Base-by-base conservation (phyloP, 148 eudicot genomes). In the Pharnaceum exiguum region DNA sequence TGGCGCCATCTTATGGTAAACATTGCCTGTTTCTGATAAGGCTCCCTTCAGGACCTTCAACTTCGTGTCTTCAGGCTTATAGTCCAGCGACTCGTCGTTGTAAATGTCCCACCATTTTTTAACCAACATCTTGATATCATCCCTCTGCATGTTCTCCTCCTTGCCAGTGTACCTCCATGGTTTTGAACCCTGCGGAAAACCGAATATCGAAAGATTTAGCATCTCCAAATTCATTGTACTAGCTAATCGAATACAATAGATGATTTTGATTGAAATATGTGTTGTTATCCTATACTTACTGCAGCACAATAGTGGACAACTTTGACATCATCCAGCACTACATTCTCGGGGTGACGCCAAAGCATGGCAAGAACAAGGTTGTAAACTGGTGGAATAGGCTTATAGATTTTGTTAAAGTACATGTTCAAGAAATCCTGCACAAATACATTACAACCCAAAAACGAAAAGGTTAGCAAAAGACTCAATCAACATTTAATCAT, bases 291-390 rank as follows among this genome's bases (percentile, higher is more conserved):
- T 44, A 12, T 0, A 61, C 76, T 65, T 68, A 79, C 80, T 0
- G 78, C 84, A 5, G 90, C 95, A 55, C 97, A 89, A 39, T 89
- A 89, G 68, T 89, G 97, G 10, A 83, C 90, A 9, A 89, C 96
- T 70, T 80, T 85, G 22, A 69, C 85, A 31, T 85, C 67, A 0
- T 77, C 49, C 2, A 89, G 75, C 31, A 66, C 65, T 2, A 89
- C 42, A 49, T 75, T 78, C 57, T 83, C 84, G 0, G 97, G 95
- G 49, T 89, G 97, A n/a, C 87, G 85, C 97, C 97, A 86, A 29
- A 89, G 18, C 93, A 89, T 76, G 36, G 90, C 89, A 51, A 81
- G 18, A 0, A 89, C 81, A 25, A 85, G 78, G 66, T 89, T 89
- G 79, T 89, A 86, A 7, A 43, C 37, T 3, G 74, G 55, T 0